These are phyloP conservation scores for Pulveroboletus sp. DNA, from an alignment of 768 basidiomycete genomes.

Conservation along the genomic window DNA sequence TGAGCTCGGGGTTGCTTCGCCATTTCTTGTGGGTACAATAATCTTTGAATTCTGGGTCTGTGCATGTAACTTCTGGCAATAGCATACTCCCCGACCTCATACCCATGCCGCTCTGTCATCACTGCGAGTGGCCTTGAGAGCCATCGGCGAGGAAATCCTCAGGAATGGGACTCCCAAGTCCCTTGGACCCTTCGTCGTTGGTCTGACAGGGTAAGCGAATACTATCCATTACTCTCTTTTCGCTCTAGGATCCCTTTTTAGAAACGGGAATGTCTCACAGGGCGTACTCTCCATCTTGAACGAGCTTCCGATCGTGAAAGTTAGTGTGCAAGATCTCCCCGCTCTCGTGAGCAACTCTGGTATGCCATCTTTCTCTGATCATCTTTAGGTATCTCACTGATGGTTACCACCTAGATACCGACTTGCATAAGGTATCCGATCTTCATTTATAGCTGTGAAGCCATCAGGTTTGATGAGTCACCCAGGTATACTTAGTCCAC, in stretches of 20 bases:
- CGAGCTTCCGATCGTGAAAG: constrained; percentile 62
- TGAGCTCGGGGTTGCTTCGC: constrained; percentile 72
- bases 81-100: constrained; percentile 77
- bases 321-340: constrained; percentile 54
- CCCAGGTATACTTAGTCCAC: constrained; percentile 73
- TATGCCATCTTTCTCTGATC: constrained; percentile 23
- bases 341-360: constrained; percentile 49
- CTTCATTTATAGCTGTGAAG: background rate
- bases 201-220: constrained; percentile 68
- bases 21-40: constrained; percentile 61
- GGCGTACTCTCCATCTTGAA: constrained; percentile 70
- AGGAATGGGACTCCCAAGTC: constrained; percentile 53
- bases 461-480: background rate
- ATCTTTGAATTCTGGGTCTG: background rate
- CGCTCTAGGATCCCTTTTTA: constrained; percentile 23
- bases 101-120: constrained; percentile 55
- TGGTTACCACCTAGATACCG: constrained; percentile 38
- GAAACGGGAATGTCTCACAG: constrained; percentile 76
- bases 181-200: constrained; percentile 75
- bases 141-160: constrained; percentile 53
- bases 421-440: constrained; percentile 48
- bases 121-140: constrained; percentile 49
- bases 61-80: background rate
- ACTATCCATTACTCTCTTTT: background rate
- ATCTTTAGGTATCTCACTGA: constrained; percentile 1